Conservation (phyloP, 2,329 filamentous ascomycete genomes). For the Stagonosporopsis vannaccii region DNA sequence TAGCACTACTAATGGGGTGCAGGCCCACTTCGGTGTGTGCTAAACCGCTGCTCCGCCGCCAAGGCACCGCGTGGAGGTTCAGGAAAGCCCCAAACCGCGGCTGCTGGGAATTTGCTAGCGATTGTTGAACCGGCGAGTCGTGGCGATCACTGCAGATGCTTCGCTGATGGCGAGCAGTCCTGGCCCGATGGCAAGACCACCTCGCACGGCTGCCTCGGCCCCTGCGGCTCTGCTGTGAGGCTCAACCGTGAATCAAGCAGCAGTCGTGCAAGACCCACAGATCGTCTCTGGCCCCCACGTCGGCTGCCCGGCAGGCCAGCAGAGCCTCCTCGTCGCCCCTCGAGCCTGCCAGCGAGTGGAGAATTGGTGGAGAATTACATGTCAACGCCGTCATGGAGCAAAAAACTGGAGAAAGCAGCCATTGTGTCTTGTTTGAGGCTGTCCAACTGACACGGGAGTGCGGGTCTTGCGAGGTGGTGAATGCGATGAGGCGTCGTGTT, state of each 20-base stretch:
- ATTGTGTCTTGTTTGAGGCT: constrained; percentile 2
- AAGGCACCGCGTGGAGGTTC: constrained; percentile 9
- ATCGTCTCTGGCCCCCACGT: constrained; percentile 18
- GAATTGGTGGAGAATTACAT: constrained; percentile 22
- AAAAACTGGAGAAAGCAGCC: constrained; percentile 1
- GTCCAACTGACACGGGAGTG: not conserved
- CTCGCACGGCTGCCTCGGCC: not conserved
- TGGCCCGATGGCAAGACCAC: not conserved
- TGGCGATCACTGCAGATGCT: not conserved
- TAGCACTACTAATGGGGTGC: constrained; percentile 7
- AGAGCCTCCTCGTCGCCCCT: constrained; percentile 19
- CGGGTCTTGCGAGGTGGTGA: constrained; percentile 1
- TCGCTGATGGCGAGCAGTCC: not conserved
- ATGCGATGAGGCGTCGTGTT: not conserved
- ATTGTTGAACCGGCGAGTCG: constrained; percentile 8
- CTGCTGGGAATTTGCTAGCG: not conserved
- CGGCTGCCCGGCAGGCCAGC: constrained; percentile 13
- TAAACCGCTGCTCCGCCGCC: constrained; percentile 18
- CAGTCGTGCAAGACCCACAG: constrained; percentile 12
- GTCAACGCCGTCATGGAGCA: constrained; percentile 17
- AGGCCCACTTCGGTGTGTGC: constrained; percentile 16
- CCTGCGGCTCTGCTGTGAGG: constrained; percentile 1
- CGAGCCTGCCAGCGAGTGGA: constrained; percentile 6
- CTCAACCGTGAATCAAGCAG: constrained; percentile 4
- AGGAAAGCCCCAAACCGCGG: not conserved